Percentiles rank a stretch among this genome's conserved stretches.
These are phyloP conservation scores for Gnaphalium uliginosum DNA, from an alignment of 129 eudicot species.

Conservation along the genomic window DNA sequence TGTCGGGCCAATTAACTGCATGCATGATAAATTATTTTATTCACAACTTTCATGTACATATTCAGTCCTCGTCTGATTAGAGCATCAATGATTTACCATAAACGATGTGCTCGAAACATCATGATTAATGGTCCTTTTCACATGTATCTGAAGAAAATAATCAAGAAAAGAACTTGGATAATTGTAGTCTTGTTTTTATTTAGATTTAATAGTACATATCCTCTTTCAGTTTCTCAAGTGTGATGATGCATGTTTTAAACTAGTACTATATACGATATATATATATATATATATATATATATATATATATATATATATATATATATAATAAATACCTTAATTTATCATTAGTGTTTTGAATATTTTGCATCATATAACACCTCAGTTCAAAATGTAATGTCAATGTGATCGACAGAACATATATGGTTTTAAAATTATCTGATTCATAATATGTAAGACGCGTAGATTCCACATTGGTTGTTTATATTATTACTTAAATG, in stretches of 20 bases:
- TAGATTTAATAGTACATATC: background rate
- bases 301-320: background rate
- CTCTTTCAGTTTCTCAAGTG: background rate
- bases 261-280: background rate
- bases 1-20: too few species aligned
- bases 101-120: background rate
- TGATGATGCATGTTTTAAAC: background rate
- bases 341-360: conserved; percentile 28
- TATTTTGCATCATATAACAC: conserved; percentile 6
- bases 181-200: background rate
- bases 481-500: background rate
- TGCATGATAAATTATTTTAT: too few species aligned
- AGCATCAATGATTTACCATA: too few species aligned
- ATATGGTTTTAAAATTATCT: background rate
- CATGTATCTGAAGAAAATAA: background rate
- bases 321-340: background rate
- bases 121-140: background rate
- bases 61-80: too few species aligned
- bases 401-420: conserved; percentile 10
- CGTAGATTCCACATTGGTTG: background rate
- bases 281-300: background rate
- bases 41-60: too few species aligned
- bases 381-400: conserved; percentile 10
- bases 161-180: background rate
- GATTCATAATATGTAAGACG: background rate